Evolutionary conservation across 768 basidiomycete genomes (phyloP), one percentile per base, ranked within the genome.

Genomic region (Boletales sp.): DNA sequence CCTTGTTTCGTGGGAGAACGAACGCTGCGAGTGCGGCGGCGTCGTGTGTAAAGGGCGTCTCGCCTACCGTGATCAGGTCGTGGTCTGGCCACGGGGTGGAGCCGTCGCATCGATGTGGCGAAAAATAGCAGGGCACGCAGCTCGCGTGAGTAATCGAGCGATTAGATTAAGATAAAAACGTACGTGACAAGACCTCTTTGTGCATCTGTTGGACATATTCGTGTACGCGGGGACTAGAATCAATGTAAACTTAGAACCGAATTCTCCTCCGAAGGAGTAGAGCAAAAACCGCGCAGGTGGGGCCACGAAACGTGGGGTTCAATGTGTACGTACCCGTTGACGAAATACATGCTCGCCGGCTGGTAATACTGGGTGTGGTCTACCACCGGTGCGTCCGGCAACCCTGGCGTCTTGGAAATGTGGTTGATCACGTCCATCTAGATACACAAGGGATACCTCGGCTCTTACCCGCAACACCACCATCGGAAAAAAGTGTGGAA

Each of bases 391-490:
- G 84, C 87, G 53, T 90, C 84, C 1, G 86, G 84, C 3, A 86
- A 72, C 0, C 81, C 82, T 3, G 74, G 68, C 1, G 72, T 73
- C 57, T 89, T 87, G 15, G 82, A 84, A 24, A 85, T 79, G 44
- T 81, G 61, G 62, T 87, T 84, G 66, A 87, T 87, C 42, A 83
- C 80, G 47, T 86, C 84, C 82, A 83, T 83, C 83, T 82, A 53
- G 27, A 48, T 45, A 38, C 10, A 27, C 32, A 34, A 42, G 38
- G 3, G 14, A 18, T 18, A 27, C 12, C 8, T 43, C 44, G 48
- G 43, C 36, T 54, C 37, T 36, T 45, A 47, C 24, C 46, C 51
- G 35, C 11, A 6, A 27, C 13, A 39, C 13, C 34, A 15, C 19
- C 13, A 37, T 40, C 47, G 17, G 43, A 36, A 34, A 34, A 56